Conservation (phyloP, 495 filamentous ascomycete genomes). For the Cercophora newfieldiana region DNA sequence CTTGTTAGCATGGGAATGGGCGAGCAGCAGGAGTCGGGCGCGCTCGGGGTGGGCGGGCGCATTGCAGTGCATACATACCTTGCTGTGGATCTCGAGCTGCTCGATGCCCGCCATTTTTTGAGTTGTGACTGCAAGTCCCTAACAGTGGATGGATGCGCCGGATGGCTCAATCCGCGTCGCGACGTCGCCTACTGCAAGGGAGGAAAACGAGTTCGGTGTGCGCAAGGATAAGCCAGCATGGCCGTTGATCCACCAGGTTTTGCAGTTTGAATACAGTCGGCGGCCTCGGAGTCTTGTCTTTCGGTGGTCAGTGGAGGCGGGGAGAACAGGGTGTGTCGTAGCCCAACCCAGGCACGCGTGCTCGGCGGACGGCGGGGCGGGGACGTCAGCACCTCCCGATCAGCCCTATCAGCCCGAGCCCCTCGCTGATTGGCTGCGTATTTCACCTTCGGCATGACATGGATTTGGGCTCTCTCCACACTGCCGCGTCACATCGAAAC, state of each 20-base stretch:
- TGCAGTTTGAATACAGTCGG: not conserved
- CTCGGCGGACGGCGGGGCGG: not conserved
- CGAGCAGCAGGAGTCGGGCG: constrained; percentile 10
- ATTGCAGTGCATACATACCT: constrained; percentile 55
- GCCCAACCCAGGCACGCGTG: not conserved
- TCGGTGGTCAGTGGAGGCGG: not conserved
- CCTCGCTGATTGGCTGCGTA: not conserved
- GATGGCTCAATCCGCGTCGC: not conserved
- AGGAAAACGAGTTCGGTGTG: constrained; percentile 2
- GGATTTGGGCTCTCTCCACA: not conserved
- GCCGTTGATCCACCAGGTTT: not conserved
- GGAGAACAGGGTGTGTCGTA: not conserved
- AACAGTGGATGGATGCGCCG: constrained; percentile 1
- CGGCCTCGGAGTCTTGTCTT: not conserved
- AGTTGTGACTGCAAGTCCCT: constrained; percentile 17
- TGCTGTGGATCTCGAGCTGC: constrained; percentile 96
- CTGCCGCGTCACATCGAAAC: not conserved
- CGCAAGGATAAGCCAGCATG: constrained; percentile 15
- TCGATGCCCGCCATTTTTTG: constrained; percentile 85
- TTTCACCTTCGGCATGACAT: not conserved
- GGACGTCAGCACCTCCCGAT: constrained; percentile 2
- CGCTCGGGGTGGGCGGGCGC: not conserved
- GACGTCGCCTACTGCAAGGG: constrained; percentile 4
- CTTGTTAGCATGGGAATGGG: constrained; percentile 13
- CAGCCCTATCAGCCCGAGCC: constrained; percentile 3